Conservation (phyloP, 441 rosid species). For the Brassica balearica region DNA sequence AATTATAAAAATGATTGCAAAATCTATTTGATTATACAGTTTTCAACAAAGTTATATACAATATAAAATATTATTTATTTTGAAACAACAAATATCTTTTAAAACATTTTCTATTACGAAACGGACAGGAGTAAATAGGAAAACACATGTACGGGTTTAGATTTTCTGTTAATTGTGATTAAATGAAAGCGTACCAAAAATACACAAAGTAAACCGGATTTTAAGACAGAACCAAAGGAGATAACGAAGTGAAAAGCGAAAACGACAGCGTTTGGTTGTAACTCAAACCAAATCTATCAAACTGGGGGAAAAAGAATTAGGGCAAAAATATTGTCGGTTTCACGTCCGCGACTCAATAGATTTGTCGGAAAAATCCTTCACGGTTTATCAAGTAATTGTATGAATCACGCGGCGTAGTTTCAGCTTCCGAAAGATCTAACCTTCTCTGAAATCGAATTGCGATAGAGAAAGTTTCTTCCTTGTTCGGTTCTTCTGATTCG, state of each 20-base stretch:
- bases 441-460: background rate
- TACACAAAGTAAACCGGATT: constrained; percentile 16
- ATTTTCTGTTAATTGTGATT: no score
- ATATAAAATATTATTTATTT: no score
- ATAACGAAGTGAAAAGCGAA: constrained; percentile 5
- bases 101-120: no score
- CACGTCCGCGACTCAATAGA: constrained; percentile 59
- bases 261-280: constrained; percentile 52
- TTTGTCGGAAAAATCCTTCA: constrained; percentile 43
- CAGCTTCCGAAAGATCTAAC: constrained; percentile 26
- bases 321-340: constrained; percentile 47
- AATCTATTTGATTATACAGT: no score
- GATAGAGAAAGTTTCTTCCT: constrained; percentile 6
- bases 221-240: constrained; percentile 37
- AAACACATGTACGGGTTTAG: no score
- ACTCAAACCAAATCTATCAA: constrained; percentile 59
- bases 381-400: constrained; percentile 34
- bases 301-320: constrained; percentile 39
- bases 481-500: background rate
- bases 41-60: no score
- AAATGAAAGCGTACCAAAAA: constrained; percentile 1
- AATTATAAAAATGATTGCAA: no score
- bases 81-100: no score
- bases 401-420: constrained; percentile 31
- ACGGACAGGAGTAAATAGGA: no score